Base-by-base conservation (phyloP, 257 asterid genomes). In the Paraleonurus japonicus region DNA sequence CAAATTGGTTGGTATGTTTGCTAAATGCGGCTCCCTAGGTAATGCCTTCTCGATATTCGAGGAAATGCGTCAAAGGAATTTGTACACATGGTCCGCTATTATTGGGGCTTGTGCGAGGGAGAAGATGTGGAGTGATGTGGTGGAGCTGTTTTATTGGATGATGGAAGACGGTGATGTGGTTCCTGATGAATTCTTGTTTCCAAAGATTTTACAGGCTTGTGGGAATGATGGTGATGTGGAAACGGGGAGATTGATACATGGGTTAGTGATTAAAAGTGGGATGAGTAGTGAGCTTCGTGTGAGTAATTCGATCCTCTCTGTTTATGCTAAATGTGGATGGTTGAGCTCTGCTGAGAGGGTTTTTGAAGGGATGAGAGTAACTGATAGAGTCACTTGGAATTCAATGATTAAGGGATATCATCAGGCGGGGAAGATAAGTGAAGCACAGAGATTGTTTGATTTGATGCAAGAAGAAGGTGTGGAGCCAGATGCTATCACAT, bases 101-200 rank as follows among this genome's bases (percentile, higher is more conserved):
- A 87, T 92, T 43, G 94, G 97, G 7, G 97, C 95, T 5, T 92
- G 87, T 67, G 84, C 90, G 4, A 82, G 96, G 76, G 94, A 82
- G 78, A 82, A 71, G 76, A 86, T 74, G 77, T 92, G 95, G 96
- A 78, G 66, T 15, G 84, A 82, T 20, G 98, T 88, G 45, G 85
- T 88, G 69, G 86, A 82, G 60, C 84, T 89, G 0, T 89, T 92
- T 71, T 79, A 75, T 51, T 47, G 77, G 83, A 86, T 92, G 95
- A 81, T 88, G 89, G 75, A 30, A 67, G 85, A 76, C 16, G 93
- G 87, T 9, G 82, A 79, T 10, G 78, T 80, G 10, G 58, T 86
- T 26, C 96, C 94, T 10, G 96, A 92, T 70, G 75, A 79, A 59
- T 84, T 87, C 67, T 28, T 92, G 85, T 68, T 89, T 53, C 93